These are phyloP conservation scores for Macadamia integrifolia DNA, from an alignment of 164 flowering plant species.

Conservation along the genomic window DNA sequence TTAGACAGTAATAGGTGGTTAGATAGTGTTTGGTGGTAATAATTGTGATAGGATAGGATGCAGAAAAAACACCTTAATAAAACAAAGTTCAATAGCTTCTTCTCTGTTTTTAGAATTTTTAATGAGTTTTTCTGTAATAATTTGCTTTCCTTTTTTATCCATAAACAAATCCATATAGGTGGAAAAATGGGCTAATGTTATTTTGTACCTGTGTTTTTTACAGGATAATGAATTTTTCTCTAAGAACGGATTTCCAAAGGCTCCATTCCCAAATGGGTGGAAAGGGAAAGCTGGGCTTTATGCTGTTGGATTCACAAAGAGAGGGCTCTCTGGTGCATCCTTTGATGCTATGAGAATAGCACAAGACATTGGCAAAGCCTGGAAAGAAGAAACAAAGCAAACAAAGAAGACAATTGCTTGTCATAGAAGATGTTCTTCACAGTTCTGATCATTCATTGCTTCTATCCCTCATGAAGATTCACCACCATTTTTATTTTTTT, in stretches of 20 bases:
- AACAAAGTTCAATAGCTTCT: neutral
- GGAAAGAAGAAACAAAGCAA: constrained; percentile 62
- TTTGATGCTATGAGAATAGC: constrained; percentile 57
- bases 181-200: neutral
- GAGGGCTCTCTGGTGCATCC: constrained; percentile 68
- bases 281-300: constrained; percentile 60
- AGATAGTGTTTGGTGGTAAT: too few relatives aligned
- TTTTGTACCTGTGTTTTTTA: neutral
- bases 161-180: too few relatives aligned
- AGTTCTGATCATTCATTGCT: constrained; percentile 3
- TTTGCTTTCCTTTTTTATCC: too few relatives aligned
- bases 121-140: too few relatives aligned
- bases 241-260: constrained; percentile 47
- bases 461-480: neutral
- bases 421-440: constrained; percentile 46
- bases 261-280: constrained; percentile 65
- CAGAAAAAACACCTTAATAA: neutral
- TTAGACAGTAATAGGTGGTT: too few relatives aligned
- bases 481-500: neutral
- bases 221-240: constrained; percentile 64
- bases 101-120: neutral
- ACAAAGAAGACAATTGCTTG: constrained; percentile 24
- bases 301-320: constrained; percentile 70
- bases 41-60: neutral
- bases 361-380: constrained; percentile 47